phyloP scores from a whole-genome alignment of 495 filamentous ascomycete species.

The Clavariopsis aquatica region DNA sequence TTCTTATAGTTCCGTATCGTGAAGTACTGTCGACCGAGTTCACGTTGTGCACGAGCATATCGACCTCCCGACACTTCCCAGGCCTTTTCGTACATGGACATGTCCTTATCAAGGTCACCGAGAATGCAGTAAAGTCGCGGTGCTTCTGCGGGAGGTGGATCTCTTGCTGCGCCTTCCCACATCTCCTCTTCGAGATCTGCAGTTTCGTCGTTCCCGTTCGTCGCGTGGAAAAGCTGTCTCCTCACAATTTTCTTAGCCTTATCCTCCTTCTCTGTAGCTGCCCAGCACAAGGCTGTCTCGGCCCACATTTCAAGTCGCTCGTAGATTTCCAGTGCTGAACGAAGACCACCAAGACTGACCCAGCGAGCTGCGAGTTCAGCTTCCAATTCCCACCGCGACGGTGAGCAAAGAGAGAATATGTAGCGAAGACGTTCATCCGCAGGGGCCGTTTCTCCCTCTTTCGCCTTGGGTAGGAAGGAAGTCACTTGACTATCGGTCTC shows the following conservation, averaged over 20 bases:
- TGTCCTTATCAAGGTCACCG: slow-evolving; percentile 80
- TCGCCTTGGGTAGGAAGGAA: slow-evolving; percentile 81
- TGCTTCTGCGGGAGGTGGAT: slow-evolving; percentile 75
- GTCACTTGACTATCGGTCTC: slow-evolving; percentile 47
- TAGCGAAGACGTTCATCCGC: slow-evolving; percentile 74
- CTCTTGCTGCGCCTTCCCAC: slow-evolving; percentile 56
- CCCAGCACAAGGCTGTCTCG: slow-evolving; percentile 88
- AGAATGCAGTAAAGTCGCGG: slow-evolving; percentile 91
- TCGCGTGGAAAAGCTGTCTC: slow-evolving; percentile 71
- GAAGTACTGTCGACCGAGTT: slow-evolving; percentile 76
- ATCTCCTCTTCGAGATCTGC: slow-evolving; percentile 55
- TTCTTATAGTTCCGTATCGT: slow-evolving; percentile 61
- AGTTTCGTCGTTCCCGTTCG: slow-evolving; percentile 45
- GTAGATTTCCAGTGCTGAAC: slow-evolving; percentile 93
- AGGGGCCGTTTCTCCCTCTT: slow-evolving; percentile 74
- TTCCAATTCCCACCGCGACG: slow-evolving; percentile 90
- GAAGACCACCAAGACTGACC: slow-evolving; percentile 80
- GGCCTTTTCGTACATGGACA: slow-evolving; percentile 74
- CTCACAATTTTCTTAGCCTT: slow-evolving; percentile 76
- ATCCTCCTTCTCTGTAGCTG: slow-evolving; percentile 76
- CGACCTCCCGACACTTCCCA: slow-evolving; percentile 83
- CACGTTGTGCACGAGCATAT: slow-evolving; percentile 85
- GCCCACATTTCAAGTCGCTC: slow-evolving; percentile 93
- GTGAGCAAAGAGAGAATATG: slow-evolving; percentile 77
- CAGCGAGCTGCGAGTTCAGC: slow-evolving; percentile 89